A percentile compares a stretch with the other conserved stretches of the same genome.
phyloP scores from a whole-genome alignment of 2,329 filamentous ascomycete genomes.

The Aureobasidium sp. region DNA sequence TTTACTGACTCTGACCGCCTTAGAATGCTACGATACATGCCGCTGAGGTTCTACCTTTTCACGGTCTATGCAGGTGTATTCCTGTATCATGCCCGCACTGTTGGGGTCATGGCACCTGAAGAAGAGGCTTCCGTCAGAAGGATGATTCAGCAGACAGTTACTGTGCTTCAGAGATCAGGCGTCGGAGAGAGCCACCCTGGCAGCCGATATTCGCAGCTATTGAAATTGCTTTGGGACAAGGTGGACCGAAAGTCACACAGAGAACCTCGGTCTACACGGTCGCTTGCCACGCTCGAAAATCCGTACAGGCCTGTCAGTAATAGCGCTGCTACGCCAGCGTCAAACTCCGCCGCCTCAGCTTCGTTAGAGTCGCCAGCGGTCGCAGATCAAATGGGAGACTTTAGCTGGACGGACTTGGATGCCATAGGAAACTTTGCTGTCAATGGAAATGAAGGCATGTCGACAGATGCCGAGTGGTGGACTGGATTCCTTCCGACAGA shows the following conservation, averaged over 20 bases:
- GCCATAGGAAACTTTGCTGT: slow-evolving; percentile 41
- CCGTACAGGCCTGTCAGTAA: slow-evolving; percentile 33
- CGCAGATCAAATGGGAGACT: slow-evolving; percentile 39
- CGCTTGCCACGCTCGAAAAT: slow-evolving; percentile 21
- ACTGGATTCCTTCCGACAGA: slow-evolving; percentile 29
- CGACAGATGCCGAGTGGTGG: slow-evolving; percentile 27
- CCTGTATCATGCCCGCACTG: slow-evolving; percentile 39
- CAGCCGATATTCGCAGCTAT: slow-evolving; percentile 36
- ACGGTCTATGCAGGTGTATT: slow-evolving; percentile 42
- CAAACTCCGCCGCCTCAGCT: slow-evolving; percentile 17
- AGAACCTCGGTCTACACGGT: slow-evolving; percentile 9
- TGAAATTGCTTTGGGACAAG: slow-evolving; percentile 41
- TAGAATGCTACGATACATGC: slow-evolving; percentile 37
- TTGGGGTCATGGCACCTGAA: slow-evolving; percentile 38
- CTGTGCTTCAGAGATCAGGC: slow-evolving; percentile 34
- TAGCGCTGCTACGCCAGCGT: slow-evolving; percentile 24
- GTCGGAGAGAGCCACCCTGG: slow-evolving; percentile 39
- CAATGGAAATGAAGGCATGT: slow-evolving; percentile 28
- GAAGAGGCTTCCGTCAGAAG: slow-evolving; percentile 38
- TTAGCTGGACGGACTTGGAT: slow-evolving; percentile 40
- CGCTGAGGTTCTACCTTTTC: slow-evolving; percentile 40
- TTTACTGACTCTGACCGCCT: neutral
- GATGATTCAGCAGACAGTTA: slow-evolving; percentile 39
- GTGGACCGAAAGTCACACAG: slow-evolving; percentile 28
- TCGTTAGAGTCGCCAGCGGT: slow-evolving; percentile 27